A percentile compares a stretch with the other conserved stretches of the same genome.
Evolutionary conservation across 441 rosid species (phyloP).

Genomic region (Gossypium gossypioides): DNA sequence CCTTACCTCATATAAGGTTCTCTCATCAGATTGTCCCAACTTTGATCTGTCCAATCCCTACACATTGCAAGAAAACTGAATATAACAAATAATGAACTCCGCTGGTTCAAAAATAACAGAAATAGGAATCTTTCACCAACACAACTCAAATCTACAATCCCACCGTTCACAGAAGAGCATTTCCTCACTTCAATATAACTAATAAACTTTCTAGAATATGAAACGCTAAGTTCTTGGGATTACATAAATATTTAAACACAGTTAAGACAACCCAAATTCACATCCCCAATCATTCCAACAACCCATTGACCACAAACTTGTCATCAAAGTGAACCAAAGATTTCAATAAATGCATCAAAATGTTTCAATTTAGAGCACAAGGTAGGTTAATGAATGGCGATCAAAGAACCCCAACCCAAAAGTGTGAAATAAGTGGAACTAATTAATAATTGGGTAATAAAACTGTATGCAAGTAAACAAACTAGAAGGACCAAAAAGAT

Average conservation of each 20-base stretch:
- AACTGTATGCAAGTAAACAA: background rate
- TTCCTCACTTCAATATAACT: background rate
- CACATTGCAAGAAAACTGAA: background rate
- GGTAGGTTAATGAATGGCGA: background rate
- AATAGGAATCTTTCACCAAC: background rate
- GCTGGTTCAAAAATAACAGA: background rate
- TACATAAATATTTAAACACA: background rate
- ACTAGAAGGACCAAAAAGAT: background rate
- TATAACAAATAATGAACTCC: background rate
- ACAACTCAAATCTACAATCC: background rate
- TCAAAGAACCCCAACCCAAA: background rate
- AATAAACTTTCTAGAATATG: background rate
- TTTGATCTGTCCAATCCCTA: conserved; percentile 60
- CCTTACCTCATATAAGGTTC: conserved; percentile 71
- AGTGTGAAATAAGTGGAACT: background rate
- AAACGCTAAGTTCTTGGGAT: background rate
- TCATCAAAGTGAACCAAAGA: background rate
- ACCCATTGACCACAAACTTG: background rate
- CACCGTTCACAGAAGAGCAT: background rate
- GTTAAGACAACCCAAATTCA: background rate
- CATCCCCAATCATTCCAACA: background rate
- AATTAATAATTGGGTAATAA: background rate
- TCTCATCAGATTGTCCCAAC: conserved; percentile 63
- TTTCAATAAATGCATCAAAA: background rate
- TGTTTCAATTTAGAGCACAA: background rate